A percentile compares a stretch with the other conserved stretches of the same genome.
Conservation (phyloP, 2,329 filamentous ascomycete species). For the Fusarium citri region DNA sequence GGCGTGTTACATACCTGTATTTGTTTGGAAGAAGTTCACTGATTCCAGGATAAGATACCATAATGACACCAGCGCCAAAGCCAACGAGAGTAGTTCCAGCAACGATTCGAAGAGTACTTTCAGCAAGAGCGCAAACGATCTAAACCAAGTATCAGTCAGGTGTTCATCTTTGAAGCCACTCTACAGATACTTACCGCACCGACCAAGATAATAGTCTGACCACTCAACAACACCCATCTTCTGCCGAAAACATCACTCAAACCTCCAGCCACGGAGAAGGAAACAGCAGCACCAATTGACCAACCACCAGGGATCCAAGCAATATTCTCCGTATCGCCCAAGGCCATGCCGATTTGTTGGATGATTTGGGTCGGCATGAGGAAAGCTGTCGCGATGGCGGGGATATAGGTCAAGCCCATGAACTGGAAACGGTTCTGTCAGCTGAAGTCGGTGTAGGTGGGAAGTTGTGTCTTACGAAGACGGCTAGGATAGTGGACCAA, state of each 20-base stretch:
- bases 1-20: neutral
- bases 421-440: neutral
- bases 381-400: slow-evolving; percentile 13
- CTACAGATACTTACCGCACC: slow-evolving; percentile 10
- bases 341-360: slow-evolving; percentile 9
- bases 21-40: slow-evolving; percentile 14
- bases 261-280: slow-evolving; percentile 11
- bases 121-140: slow-evolving; percentile 7
- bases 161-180: too few relatives aligned
- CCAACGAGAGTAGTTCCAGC: slow-evolving; percentile 13
- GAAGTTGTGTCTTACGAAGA: slow-evolving; percentile 18
- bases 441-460: too few relatives aligned
- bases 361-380: slow-evolving; percentile 19
- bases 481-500: slow-evolving; percentile 10
- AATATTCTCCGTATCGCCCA: slow-evolving; percentile 7
- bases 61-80: slow-evolving; percentile 13
- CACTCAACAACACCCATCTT: slow-evolving; percentile 5
- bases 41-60: slow-evolving; percentile 16
- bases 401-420: slow-evolving; percentile 15
- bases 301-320: slow-evolving; percentile 21
- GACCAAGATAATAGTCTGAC: slow-evolving; percentile 7
- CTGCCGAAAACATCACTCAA: slow-evolving; percentile 17
- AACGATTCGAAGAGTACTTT: slow-evolving; percentile 3
- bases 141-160: too few relatives aligned
- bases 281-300: slow-evolving; percentile 13